These are phyloP conservation scores for Rosa lucieae DNA, from an alignment of 306 rosid genomes.

Conservation along the genomic window DNA sequence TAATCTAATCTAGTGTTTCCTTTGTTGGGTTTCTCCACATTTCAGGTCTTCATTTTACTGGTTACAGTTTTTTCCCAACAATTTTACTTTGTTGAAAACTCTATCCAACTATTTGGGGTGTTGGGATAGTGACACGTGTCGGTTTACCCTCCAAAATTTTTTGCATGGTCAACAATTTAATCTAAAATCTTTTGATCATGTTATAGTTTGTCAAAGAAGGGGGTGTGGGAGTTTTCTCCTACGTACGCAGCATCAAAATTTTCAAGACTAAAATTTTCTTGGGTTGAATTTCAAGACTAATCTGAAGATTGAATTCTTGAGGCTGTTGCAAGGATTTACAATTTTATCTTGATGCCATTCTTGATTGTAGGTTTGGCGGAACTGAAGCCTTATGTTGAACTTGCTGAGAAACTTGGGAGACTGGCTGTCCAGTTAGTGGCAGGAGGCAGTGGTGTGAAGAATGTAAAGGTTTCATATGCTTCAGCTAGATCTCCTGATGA, in stretches of 20 bases:
- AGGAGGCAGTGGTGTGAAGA: slow-evolving; percentile 96
- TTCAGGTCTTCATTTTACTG: not conserved
- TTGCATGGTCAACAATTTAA: slow-evolving; percentile 9
- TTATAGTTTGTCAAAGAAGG: too few relatives aligned
- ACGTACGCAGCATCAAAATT: not conserved
- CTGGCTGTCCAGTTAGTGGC: slow-evolving; percentile 95
- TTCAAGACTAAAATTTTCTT: not conserved
- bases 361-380: slow-evolving; percentile 61
- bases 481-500: slow-evolving; percentile 94
- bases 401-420: slow-evolving; percentile 92
- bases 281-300: not conserved
- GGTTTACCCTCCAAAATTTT: not conserved
- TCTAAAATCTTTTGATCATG: not conserved
- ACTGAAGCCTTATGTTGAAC: slow-evolving; percentile 85
- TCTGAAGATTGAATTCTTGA: not conserved
- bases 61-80: not conserved
- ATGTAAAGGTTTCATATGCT: slow-evolving; percentile 81
- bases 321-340: not conserved
- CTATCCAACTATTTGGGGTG: slow-evolving; percentile 2
- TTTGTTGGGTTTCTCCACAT: not conserved
- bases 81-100: not conserved
- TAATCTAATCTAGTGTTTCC: not conserved
- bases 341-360: not conserved
- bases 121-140: slow-evolving; percentile 22
- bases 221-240: not conserved